phyloP scores from a whole-genome alignment of 306 rosid species.

The Luffa acutangula region DNA sequence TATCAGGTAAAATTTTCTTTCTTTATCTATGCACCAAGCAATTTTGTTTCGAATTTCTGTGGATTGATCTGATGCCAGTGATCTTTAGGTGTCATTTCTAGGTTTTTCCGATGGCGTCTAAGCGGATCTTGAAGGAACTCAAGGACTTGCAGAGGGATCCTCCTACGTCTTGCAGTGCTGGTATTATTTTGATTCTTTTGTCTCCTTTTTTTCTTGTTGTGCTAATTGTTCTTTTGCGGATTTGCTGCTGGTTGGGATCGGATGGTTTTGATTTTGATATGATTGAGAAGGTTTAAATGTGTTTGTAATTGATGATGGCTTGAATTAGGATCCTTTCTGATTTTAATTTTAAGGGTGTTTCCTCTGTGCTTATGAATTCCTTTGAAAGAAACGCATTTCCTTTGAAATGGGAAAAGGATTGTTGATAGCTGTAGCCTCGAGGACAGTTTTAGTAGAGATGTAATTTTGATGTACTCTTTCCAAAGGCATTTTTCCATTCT shows the following conservation, averaged over 20 bases:
- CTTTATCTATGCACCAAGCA: neutral
- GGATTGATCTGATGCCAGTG: neutral
- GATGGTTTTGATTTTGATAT: neutral
- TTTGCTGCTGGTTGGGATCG: neutral
- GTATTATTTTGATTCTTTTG: neutral
- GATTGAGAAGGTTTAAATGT: neutral
- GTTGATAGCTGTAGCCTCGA: neutral
- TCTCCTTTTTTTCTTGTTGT: neutral
- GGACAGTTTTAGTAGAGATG: neutral
- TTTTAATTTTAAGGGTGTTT: neutral
- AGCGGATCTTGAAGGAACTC: slow-evolving; percentile 10
- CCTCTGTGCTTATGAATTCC: neutral
- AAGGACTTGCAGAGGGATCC: slow-evolving; percentile 11
- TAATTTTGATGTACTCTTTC: neutral
- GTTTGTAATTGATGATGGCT: neutral
- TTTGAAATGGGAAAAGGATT: no score
- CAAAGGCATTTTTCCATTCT: neutral
- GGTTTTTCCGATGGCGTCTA: slow-evolving; percentile 5
- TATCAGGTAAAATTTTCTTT: neutral
- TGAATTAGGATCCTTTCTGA: neutral
- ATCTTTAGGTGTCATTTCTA: neutral
- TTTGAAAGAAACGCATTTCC: neutral
- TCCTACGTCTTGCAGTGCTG: slow-evolving; percentile 11
- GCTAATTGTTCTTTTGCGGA: neutral
- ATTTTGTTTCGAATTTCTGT: neutral